phyloP scores from a whole-genome alignment of 305 asterid species.

The Rubia tinctorum region DNA sequence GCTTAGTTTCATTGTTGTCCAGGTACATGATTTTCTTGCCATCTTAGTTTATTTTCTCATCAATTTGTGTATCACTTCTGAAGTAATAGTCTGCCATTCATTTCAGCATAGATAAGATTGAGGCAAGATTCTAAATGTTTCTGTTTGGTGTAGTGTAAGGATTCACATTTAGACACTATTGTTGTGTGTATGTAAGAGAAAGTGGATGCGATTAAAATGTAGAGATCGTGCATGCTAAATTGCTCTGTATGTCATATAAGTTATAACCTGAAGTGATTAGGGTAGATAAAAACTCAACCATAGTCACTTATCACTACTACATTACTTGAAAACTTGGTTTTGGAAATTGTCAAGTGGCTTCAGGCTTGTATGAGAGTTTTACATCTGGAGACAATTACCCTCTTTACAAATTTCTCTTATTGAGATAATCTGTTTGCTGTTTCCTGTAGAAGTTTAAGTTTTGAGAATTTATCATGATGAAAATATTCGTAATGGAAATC shows the following conservation, averaged over 20 bases:
- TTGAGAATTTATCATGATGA: background rate
- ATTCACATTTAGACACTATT: background rate
- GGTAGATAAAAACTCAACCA: background rate
- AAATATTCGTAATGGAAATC: background rate
- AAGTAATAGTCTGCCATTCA: background rate
- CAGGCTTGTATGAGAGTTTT: background rate
- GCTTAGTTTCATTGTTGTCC: conserved; percentile 77
- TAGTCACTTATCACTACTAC: background rate
- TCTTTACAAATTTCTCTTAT: background rate
- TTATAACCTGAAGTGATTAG: background rate
- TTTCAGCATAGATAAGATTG: background rate
- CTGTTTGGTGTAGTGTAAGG: background rate
- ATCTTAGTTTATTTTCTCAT: conserved; percentile 9
- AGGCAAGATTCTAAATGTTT: background rate
- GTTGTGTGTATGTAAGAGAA: background rate
- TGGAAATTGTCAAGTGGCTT: background rate
- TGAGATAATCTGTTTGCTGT: background rate
- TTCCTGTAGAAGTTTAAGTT: background rate
- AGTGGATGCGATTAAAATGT: background rate
- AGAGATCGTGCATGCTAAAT: background rate
- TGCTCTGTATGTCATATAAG: conserved; percentile 3
- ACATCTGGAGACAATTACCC: background rate
- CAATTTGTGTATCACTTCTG: background rate
- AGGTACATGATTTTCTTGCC: conserved; percentile 37
- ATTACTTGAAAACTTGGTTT: background rate